Percentiles rank a stretch among this genome's conserved stretches.
Conservation (phyloP, 2,329 filamentous ascomycete species). For the Didymella arachidicola region DNA sequence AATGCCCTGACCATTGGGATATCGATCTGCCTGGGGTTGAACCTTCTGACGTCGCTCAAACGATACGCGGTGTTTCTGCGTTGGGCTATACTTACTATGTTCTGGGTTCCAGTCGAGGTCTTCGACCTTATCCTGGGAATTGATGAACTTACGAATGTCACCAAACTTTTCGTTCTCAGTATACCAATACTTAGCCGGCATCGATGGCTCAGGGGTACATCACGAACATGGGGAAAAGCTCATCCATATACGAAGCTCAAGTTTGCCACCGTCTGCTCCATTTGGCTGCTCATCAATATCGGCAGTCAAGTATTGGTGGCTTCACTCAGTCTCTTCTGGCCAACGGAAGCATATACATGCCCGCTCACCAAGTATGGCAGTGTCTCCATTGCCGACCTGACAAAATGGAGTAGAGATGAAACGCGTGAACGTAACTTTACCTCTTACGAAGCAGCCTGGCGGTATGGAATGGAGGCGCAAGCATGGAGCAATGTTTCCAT, state of each 20-base stretch:
- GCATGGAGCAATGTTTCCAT: slow-evolving; percentile 23
- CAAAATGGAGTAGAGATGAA: slow-evolving; percentile 25
- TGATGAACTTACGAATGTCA: slow-evolving; percentile 41
- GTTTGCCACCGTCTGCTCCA: slow-evolving; percentile 39
- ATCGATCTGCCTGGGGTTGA: slow-evolving; percentile 45
- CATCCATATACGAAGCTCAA: slow-evolving; percentile 9
- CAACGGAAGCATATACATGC: slow-evolving; percentile 35
- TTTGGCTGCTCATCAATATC: slow-evolving; percentile 45
- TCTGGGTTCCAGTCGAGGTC: slow-evolving; percentile 42
- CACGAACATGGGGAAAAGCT: neutral
- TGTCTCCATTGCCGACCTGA: slow-evolving; percentile 38
- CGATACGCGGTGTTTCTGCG: slow-evolving; percentile 43
- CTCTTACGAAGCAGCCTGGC: slow-evolving; percentile 35
- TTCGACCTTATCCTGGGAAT: slow-evolving; percentile 47
- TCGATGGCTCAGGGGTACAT: slow-evolving; percentile 18
- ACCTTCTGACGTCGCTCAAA: slow-evolving; percentile 44
- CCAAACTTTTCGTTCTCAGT: slow-evolving; percentile 42
- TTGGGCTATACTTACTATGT: slow-evolving; percentile 41
- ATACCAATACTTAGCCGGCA: slow-evolving; percentile 33
- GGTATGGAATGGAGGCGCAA: slow-evolving; percentile 36
- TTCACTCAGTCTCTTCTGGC: slow-evolving; percentile 45
- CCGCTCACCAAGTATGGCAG: slow-evolving; percentile 35
- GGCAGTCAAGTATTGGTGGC: slow-evolving; percentile 46
- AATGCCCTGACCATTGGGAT: slow-evolving; percentile 44
- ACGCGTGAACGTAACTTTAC: neutral